These are phyloP conservation scores for Fonsecaea multimorphosa DNA, from an alignment of 2,329 filamentous ascomycete species.

Conservation along the genomic window DNA sequence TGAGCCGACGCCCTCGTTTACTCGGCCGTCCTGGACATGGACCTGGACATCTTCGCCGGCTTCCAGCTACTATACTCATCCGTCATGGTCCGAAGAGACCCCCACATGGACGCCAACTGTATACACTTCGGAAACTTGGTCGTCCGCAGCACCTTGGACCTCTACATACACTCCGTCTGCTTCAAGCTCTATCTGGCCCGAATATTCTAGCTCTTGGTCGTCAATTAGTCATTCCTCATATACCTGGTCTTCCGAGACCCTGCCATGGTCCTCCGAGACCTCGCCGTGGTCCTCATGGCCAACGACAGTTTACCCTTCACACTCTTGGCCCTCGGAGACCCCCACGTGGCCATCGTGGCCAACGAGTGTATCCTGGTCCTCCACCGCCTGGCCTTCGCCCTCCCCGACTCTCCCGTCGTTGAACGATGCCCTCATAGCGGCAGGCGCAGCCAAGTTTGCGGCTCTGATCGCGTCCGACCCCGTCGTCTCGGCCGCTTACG, in stretches of 20 bases:
- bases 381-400: slow-evolving; percentile 6
- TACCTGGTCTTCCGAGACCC: not conserved
- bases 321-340: not conserved
- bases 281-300: slow-evolving; percentile 2
- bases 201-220: not conserved
- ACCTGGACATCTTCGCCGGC: slow-evolving; percentile 10
- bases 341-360: slow-evolving; percentile 2
- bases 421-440: slow-evolving; percentile 16
- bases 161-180: not conserved
- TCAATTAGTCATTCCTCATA: not conserved
- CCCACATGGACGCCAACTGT: not conserved
- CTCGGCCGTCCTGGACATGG: not conserved
- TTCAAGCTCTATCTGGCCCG: not conserved
- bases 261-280: not conserved
- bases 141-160: slow-evolving; percentile 2
- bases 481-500: slow-evolving; percentile 12
- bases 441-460: slow-evolving; percentile 16
- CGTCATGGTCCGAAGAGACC: slow-evolving; percentile 4
- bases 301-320: not conserved
- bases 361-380: not conserved
- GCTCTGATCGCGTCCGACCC: slow-evolving; percentile 17
- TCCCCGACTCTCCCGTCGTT: slow-evolving; percentile 10
- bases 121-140: slow-evolving; percentile 13
- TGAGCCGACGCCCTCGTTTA: not conserved
- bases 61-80: not conserved